Conservation (phyloP, 257 asterid genomes). For the Solanum megistacrolobum region DNA sequence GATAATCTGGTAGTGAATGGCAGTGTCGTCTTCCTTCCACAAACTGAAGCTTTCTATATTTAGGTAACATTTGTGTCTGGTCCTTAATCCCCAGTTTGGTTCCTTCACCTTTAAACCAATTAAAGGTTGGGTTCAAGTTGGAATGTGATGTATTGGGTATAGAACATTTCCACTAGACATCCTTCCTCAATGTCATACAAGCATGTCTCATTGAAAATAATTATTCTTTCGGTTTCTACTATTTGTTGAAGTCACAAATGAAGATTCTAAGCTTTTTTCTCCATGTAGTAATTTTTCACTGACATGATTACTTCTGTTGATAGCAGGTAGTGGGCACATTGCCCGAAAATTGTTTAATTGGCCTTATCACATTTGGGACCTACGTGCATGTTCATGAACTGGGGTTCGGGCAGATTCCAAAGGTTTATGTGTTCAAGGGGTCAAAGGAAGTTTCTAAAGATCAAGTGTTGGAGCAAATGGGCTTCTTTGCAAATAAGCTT, state of each 20-base stretch:
- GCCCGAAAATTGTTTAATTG: constrained; percentile 91
- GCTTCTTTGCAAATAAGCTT: constrained; percentile 73
- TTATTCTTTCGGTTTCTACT: neutral
- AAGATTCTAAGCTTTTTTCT: neutral
- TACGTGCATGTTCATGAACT: constrained; percentile 89
- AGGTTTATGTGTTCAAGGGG: constrained; percentile 95
- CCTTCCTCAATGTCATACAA: neutral
- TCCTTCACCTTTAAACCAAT: neutral
- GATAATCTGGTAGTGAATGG: neutral
- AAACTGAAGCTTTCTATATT: neutral
- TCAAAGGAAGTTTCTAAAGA: constrained; percentile 85
- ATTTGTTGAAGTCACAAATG: neutral
- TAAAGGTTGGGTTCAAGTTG: neutral
- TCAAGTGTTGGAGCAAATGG: constrained; percentile 90
- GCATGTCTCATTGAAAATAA: neutral
- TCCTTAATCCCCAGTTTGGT: neutral
- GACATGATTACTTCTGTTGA: constrained; percentile 3
- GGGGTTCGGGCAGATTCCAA: constrained; percentile 86
- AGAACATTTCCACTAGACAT: neutral
- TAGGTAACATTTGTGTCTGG: neutral
- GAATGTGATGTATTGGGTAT: neutral
- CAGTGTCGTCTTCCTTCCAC: neutral
- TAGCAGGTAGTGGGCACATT: constrained; percentile 78
- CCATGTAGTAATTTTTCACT: neutral
- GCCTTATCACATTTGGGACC: constrained; percentile 86